phyloP scores from a whole-genome alignment of 192 early-diverging fungal genomes.

The Gigaspora rosea region DNA sequence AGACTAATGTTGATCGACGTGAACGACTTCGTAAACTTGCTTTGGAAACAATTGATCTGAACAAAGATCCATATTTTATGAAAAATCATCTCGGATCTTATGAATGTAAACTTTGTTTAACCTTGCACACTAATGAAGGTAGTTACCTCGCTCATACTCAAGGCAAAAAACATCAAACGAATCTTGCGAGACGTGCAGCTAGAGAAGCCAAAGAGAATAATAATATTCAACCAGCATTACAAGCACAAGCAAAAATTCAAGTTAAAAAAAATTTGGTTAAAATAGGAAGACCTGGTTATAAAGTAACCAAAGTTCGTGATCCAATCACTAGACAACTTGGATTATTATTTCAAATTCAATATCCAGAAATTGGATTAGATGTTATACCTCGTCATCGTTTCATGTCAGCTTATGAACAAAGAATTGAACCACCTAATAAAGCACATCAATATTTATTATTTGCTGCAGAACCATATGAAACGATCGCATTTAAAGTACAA shows the following conservation, averaged over 20 bases:
- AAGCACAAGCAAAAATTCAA: slow-evolving; percentile 42
- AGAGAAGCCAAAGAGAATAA: slow-evolving; percentile 76
- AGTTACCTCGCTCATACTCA: slow-evolving; percentile 96
- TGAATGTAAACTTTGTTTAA: slow-evolving; percentile 84
- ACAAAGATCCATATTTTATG: slow-evolving; percentile 98
- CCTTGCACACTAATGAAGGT: slow-evolving; percentile 89
- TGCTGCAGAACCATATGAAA: slow-evolving; percentile 97
- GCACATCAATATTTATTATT: slow-evolving; percentile 91
- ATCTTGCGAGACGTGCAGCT: slow-evolving; percentile 85
- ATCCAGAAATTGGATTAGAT: slow-evolving; percentile 86
- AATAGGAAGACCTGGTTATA: slow-evolving; percentile 95
- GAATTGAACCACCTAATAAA: slow-evolving; percentile 82
- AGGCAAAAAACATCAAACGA: slow-evolving; percentile 97
- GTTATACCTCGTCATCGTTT: slow-evolving; percentile 90
- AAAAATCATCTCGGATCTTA: slow-evolving; percentile 84
- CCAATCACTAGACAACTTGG: slow-evolving; percentile 85
- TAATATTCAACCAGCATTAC: slow-evolving; percentile 47
- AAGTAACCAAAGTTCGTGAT: slow-evolving; percentile 90
- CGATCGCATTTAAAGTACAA: slow-evolving; percentile 92
- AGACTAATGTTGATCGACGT: slow-evolving; percentile 89
- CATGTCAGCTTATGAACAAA: slow-evolving; percentile 97
- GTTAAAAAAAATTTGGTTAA: slow-evolving; percentile 83
- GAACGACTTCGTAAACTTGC: slow-evolving; percentile 94
- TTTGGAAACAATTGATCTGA: slow-evolving; percentile 87
- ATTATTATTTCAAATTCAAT: slow-evolving; percentile 90